A percentile compares a stretch with the other conserved stretches of the same genome.
These are phyloP conservation scores for Lachancea kluyveri DNA, from an alignment of 805 yeast genomes.

Conservation along the genomic window DNA sequence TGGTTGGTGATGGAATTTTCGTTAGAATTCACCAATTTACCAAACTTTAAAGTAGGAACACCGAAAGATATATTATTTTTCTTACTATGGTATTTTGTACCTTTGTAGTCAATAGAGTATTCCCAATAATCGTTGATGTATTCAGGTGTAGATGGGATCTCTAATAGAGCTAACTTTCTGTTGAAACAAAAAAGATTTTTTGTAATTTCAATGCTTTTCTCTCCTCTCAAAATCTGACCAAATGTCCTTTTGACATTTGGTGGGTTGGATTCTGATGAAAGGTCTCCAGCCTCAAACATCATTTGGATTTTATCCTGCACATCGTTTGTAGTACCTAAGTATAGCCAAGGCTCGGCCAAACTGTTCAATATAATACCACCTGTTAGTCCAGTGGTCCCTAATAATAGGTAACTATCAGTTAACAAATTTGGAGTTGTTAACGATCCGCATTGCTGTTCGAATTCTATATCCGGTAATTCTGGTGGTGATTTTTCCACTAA, in stretches of 20 bases:
- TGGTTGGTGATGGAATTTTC: too few relatives aligned
- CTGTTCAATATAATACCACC: conserved; percentile 14
- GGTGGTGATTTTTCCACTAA: not conserved
- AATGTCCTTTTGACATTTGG: conserved; percentile 1
- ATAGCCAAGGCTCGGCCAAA: conserved; percentile 8
- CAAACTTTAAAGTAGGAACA: not conserved
- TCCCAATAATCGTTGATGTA: conserved; percentile 6
- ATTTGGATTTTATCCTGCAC: conserved; percentile 3
- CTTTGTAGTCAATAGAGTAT: conserved; percentile 3
- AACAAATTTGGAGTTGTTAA: conserved; percentile 1
- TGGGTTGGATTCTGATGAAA: not conserved
- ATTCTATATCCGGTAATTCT: not conserved
- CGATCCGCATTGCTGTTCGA: not conserved
- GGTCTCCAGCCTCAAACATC: not conserved
- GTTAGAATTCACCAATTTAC: not conserved
- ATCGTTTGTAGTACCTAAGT: conserved; percentile 4
- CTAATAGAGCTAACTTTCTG: conserved; percentile 4
- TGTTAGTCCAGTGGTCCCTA: conserved; percentile 22
- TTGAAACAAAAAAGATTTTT: conserved; percentile 10
- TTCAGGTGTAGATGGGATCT: not conserved
- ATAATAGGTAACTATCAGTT: conserved; percentile 12
- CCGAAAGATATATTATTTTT: conserved; percentile 1
- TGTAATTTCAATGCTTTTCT: conserved; percentile 2
- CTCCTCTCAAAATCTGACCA: conserved; percentile 2
- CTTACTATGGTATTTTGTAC: conserved; percentile 1